Percentiles rank a stretch among this genome's conserved stretches.
Conservation (phyloP, 495 filamentous ascomycete species). For the Talaromyces ruber region DNA sequence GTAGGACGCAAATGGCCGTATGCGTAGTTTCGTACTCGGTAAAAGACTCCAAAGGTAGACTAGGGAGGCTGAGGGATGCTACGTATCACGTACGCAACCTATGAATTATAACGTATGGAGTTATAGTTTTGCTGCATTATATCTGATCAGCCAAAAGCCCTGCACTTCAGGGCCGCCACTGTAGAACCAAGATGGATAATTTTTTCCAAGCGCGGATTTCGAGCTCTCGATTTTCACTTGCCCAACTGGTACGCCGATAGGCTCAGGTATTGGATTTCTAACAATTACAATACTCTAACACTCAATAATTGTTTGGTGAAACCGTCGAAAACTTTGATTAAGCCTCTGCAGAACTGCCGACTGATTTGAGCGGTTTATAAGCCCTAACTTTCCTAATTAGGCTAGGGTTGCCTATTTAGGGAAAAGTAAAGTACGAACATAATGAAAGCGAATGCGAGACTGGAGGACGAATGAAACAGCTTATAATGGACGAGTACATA, state of each 20-base stretch:
- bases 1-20: not conserved
- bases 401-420: too few relatives aligned
- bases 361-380: not conserved
- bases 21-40: not conserved
- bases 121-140: not conserved
- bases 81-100: not conserved
- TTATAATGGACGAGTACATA: not conserved
- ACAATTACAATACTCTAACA: not conserved
- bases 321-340: not conserved
- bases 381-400: not conserved
- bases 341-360: not conserved
- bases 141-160: not conserved
- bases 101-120: not conserved
- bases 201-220: not conserved
- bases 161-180: not conserved
- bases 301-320: not conserved
- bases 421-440: not conserved
- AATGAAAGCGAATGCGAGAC: not conserved
- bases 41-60: not conserved
- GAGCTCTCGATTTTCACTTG: not conserved
- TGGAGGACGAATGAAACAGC: not conserved
- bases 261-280: too few relatives aligned
- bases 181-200: not conserved
- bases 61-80: not conserved
- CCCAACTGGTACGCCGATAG: not conserved